phyloP scores from a whole-genome alignment of 2,329 filamentous ascomycete species.

The Penicillium sp. region DNA sequence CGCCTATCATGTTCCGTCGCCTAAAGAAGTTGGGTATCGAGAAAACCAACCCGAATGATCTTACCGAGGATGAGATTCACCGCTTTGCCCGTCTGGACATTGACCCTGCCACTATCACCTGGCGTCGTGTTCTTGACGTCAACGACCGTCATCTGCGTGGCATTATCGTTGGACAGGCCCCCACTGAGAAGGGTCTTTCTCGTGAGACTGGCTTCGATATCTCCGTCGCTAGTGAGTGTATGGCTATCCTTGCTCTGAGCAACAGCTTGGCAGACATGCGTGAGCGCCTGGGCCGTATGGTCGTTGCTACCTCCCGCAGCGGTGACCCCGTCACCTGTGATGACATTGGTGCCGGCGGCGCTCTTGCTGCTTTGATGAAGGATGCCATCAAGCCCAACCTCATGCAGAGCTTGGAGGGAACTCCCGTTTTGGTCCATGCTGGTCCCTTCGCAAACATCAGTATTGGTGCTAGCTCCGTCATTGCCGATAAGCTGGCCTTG shows the following conservation, averaged over 20 bases:
- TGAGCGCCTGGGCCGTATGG: slow-evolving; percentile 91
- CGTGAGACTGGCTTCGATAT: slow-evolving; percentile 96
- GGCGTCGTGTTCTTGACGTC: slow-evolving; percentile 92
- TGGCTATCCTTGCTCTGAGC: slow-evolving; percentile 95
- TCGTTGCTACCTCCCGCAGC: slow-evolving; percentile 79
- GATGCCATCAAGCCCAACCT: slow-evolving; percentile 98
- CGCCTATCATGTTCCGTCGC: slow-evolving; percentile 86
- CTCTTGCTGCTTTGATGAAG: slow-evolving; percentile 91
- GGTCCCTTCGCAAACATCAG: slow-evolving; percentile 98
- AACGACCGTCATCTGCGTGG: slow-evolving; percentile 93
- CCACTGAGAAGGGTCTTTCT: slow-evolving; percentile 85
- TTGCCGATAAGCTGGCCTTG: slow-evolving; percentile 91
- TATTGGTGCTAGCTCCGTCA: slow-evolving; percentile 92
- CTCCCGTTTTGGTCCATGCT: slow-evolving; percentile 94
- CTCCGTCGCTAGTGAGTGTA: slow-evolving; percentile 94
- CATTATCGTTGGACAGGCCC: slow-evolving; percentile 81
- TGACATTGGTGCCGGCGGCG: slow-evolving; percentile 89
- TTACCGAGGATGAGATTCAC: slow-evolving; percentile 84
- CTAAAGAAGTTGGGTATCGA: slow-evolving; percentile 94
- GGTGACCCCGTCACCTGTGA: slow-evolving; percentile 95
- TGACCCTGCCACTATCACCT: slow-evolving; percentile 94
- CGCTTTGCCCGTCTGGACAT: slow-evolving; percentile 94
- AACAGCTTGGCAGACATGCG: slow-evolving; percentile 85
- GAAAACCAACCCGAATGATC: slow-evolving; percentile 88
- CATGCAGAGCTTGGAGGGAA: slow-evolving; percentile 97